These are phyloP conservation scores for Takashimella tepidaria DNA, from an alignment of 1,284 basidiomycete species.

Conservation along the genomic window DNA sequence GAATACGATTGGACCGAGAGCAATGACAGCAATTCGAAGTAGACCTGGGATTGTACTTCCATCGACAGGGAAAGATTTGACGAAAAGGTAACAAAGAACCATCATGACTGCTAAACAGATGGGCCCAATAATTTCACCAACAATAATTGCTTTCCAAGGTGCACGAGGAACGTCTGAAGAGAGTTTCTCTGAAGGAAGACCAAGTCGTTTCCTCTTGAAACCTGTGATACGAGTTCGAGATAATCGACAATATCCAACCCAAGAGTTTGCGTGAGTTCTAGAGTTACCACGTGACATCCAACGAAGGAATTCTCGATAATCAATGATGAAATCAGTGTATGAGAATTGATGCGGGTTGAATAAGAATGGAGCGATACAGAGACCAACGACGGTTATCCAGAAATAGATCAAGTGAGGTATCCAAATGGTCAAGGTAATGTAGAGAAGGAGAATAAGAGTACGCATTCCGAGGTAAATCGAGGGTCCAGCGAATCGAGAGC, in stretches of 20 bases:
- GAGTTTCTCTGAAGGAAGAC: constrained; percentile 89
- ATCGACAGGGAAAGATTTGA: constrained; percentile 58
- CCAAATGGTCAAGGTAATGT: constrained; percentile 83
- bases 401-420: constrained; percentile 90
- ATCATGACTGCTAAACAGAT: constrained; percentile 75
- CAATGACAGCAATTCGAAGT: constrained; percentile 86
- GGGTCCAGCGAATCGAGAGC: constrained; percentile 89
- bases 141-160: constrained; percentile 78
- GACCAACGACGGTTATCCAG: constrained; percentile 82
- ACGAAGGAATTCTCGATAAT: constrained; percentile 91
- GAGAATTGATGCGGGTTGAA: constrained; percentile 98
- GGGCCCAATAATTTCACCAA: constrained; percentile 83
- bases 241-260: constrained; percentile 94
- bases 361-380: constrained; percentile 87
- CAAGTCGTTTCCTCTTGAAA: constrained; percentile 93
- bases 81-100: constrained; percentile 76
- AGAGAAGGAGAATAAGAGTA: constrained; percentile 80
- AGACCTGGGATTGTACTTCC: constrained; percentile 62
- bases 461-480: constrained; percentile 94
- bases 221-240: constrained; percentile 93
- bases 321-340: constrained; percentile 88
- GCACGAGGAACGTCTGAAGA: constrained; percentile 88
- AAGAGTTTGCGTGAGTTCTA: constrained; percentile 90
- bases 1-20: constrained; percentile 91
- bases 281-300: constrained; percentile 98